phyloP scores from a whole-genome alignment of 1,284 basidiomycete genomes.

The Tetrapyrgos nigripes region DNA sequence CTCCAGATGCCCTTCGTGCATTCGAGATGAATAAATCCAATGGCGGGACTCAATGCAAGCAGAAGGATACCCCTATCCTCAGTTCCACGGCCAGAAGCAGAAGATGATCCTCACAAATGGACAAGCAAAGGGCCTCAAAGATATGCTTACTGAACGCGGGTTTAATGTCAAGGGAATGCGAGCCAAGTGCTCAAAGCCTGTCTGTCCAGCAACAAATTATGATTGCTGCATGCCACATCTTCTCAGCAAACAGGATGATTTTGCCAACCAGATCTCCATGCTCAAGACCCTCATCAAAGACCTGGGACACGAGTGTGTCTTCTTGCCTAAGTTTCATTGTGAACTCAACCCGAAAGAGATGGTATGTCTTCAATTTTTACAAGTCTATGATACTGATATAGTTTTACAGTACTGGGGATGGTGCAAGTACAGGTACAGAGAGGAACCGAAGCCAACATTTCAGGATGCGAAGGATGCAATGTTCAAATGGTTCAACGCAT shows the following conservation, averaged over 20 bases:
- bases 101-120: no score
- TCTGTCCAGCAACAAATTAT: constrained; percentile 29
- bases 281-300: constrained; percentile 20
- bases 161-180: no score
- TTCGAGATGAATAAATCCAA: constrained; percentile 40
- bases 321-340: no score
- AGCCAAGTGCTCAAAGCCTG: constrained; percentile 31
- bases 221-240: constrained; percentile 40
- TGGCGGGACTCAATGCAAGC: no score
- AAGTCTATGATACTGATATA: constrained; percentile 6
- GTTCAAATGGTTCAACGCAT: constrained; percentile 2
- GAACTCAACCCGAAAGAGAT: not conserved
- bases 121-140: no score
- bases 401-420: constrained; percentile 9
- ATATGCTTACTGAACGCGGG: no score
- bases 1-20: constrained; percentile 32
- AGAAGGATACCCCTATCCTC: constrained; percentile 35
- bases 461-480: no score
- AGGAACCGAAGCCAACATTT: no score
- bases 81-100: no score
- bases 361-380: constrained; percentile 13
- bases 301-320: constrained; percentile 27
- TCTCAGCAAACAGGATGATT: no score
- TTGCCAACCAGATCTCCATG: constrained; percentile 37
- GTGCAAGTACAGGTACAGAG: constrained; percentile 3